Conservation (phyloP, 2,329 filamentous ascomycete species). For the Cytospora piceicola region DNA sequence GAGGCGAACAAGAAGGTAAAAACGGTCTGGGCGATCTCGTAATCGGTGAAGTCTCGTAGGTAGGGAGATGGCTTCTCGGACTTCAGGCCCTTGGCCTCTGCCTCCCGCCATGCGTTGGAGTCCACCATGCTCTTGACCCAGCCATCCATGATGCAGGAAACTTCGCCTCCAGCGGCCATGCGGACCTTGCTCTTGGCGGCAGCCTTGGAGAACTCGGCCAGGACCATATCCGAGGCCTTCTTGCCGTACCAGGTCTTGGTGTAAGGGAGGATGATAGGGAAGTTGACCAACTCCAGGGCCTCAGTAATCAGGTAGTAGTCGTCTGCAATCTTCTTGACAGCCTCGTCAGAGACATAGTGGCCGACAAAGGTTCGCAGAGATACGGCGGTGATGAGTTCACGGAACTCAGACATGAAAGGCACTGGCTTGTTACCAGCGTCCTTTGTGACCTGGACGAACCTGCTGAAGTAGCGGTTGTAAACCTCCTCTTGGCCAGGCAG, state of each 20-base stretch:
- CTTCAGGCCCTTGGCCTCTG: conserved; percentile 71
- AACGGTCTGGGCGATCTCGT: conserved; percentile 89
- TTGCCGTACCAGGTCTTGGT: conserved; percentile 98
- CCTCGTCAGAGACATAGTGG: conserved; percentile 88
- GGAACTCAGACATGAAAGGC: conserved; percentile 90
- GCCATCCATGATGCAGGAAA: conserved; percentile 92
- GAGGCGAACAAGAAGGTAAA: conserved; percentile 98
- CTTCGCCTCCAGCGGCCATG: conserved; percentile 84
- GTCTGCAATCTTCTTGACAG: conserved; percentile 91
- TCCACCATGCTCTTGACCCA: conserved; percentile 91
- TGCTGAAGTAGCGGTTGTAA: conserved; percentile 83
- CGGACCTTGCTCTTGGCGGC: conserved; percentile 91
- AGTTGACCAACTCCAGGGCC: conserved; percentile 95
- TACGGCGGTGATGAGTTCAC: conserved; percentile 91
- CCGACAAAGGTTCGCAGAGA: conserved; percentile 97
- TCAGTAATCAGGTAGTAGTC: conserved; percentile 97
- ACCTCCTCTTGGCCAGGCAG: conserved; percentile 91
- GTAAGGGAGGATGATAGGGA: conserved; percentile 93
- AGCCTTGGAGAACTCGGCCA: conserved; percentile 87
- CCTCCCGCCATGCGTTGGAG: conserved; percentile 79
- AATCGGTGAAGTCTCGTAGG: conserved; percentile 85
- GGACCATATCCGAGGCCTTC: conserved; percentile 90
- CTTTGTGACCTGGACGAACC: conserved; percentile 76
- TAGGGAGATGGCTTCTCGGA: conserved; percentile 81
- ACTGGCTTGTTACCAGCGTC: conserved; percentile 72